A percentile compares a stretch with the other conserved stretches of the same genome.
Conservation (phyloP, 2,329 filamentous ascomycete genomes). For the Celoporthe dispersa region DNA sequence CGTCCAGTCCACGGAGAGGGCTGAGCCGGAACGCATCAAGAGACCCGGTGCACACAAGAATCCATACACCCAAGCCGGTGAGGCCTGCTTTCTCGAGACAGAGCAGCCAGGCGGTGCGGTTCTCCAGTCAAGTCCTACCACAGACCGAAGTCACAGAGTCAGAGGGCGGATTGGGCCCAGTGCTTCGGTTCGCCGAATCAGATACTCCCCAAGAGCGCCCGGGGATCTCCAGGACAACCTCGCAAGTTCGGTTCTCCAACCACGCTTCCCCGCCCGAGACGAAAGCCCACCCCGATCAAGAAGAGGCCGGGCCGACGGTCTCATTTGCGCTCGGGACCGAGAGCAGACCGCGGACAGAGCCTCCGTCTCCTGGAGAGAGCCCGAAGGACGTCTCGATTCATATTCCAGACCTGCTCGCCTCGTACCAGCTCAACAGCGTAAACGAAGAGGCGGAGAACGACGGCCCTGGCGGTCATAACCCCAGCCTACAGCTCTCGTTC, state of each 20-base stretch:
- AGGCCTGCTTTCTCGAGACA: slow-evolving; percentile 57
- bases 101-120: slow-evolving; percentile 60
- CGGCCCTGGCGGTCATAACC: slow-evolving; percentile 58
- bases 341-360: slow-evolving; percentile 50
- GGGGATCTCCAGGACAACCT: slow-evolving; percentile 50
- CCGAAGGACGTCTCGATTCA: slow-evolving; percentile 42
- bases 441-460: slow-evolving; percentile 35
- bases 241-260: slow-evolving; percentile 63
- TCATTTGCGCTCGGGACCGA: slow-evolving; percentile 59
- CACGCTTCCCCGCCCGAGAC: slow-evolving; percentile 67
- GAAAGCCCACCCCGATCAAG: slow-evolving; percentile 50
- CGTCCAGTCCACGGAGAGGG: slow-evolving; percentile 11
- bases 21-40: slow-evolving; percentile 19
- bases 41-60: not conserved
- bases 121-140: slow-evolving; percentile 75
- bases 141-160: slow-evolving; percentile 65
- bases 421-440: slow-evolving; percentile 41
- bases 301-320: slow-evolving; percentile 66
- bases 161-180: slow-evolving; percentile 68
- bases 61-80: slow-evolving; percentile 33
- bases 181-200: slow-evolving; percentile 73
- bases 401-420: slow-evolving; percentile 50
- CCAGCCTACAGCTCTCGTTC: slow-evolving; percentile 74
- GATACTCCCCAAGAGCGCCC: slow-evolving; percentile 43
- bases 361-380: slow-evolving; percentile 41